Percentiles rank a stretch among this genome's conserved stretches.
phyloP scores from a whole-genome alignment of 345 rosid species.

The Leavenworthia alabamica region DNA sequence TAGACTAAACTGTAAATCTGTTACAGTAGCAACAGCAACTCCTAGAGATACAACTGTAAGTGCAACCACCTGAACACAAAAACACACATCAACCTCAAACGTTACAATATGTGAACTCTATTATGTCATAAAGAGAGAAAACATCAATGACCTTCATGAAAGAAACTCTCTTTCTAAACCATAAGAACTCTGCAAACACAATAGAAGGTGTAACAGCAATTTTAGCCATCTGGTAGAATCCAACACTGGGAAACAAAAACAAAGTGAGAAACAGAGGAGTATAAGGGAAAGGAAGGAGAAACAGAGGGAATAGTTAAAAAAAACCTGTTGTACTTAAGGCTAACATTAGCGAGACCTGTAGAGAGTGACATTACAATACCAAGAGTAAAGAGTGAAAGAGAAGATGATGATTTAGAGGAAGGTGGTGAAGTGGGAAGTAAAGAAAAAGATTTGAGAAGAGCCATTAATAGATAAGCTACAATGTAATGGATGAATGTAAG shows the following conservation, averaged over 20 bases:
- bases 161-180: constrained; percentile 63
- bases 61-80: constrained; percentile 53
- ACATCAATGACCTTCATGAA: constrained; percentile 55
- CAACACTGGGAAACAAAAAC: constrained; percentile 44
- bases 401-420: constrained; percentile 51
- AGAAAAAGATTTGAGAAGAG: constrained; percentile 59
- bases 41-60: constrained; percentile 78
- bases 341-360: constrained; percentile 95
- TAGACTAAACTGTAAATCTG: constrained; percentile 77
- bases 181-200: constrained; percentile 80
- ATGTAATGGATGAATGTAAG: constrained; percentile 82
- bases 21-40: constrained; percentile 90
- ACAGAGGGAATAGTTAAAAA: neutral
- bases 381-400: constrained; percentile 55
- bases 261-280: neutral
- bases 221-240: constrained; percentile 98
- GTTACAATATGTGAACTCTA: constrained; percentile 1
- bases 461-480: constrained; percentile 78
- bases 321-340: constrained; percentile 94
- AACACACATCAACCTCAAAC: constrained; percentile 4
- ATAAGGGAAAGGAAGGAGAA: neutral
- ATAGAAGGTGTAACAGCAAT: constrained; percentile 91
- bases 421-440: constrained; percentile 63
- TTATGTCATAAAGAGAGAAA: neutral
- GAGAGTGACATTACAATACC: constrained; percentile 89